A percentile compares a stretch with the other conserved stretches of the same genome.
These are phyloP conservation scores for Trametes hirsuta DNA, from an alignment of 1,284 basidiomycete species.

Conservation along the genomic window DNA sequence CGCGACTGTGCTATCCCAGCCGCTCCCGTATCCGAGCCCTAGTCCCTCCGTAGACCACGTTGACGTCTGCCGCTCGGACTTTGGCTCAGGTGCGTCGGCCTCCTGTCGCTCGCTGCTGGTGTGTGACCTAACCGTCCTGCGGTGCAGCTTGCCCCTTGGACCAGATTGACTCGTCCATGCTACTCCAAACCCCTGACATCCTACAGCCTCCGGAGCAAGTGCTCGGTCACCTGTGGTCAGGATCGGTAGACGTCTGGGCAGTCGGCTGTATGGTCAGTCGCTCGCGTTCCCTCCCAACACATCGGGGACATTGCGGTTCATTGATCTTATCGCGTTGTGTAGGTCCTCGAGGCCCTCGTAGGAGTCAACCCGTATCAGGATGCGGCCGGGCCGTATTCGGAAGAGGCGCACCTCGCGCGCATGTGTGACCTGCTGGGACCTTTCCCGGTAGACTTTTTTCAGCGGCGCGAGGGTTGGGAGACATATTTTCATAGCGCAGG, in stretches of 20 bases:
- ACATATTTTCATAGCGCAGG: too few species aligned
- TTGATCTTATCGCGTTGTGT: not conserved
- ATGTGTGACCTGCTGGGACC: too few species aligned
- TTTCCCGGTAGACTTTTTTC: too few species aligned
- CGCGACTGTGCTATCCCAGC: slow-evolving; percentile 7
- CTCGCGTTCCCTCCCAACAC: not conserved
- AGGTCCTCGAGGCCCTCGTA: slow-evolving; percentile 16
- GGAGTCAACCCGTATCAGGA: not conserved
- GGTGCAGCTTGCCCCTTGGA: not conserved
- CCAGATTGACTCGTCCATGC: not conserved
- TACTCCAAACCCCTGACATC: not conserved
- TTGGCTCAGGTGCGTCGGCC: slow-evolving; percentile 4
- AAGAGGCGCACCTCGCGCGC: too few species aligned
- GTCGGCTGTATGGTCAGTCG: slow-evolving; percentile 18
- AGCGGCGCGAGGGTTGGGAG: too few species aligned
- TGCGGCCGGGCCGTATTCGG: too few species aligned
- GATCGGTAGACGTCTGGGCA: slow-evolving; percentile 18
- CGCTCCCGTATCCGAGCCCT: slow-evolving; percentile 7
- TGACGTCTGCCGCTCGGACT: slow-evolving; percentile 5
- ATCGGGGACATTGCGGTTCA: not conserved
- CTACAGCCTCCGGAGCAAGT: slow-evolving; percentile 12
- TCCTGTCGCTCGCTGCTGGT: too few species aligned
- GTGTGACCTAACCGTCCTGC: too few species aligned
- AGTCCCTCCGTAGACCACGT: slow-evolving; percentile 4
- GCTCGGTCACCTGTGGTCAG: slow-evolving; percentile 7